Evolutionary conservation across 805 yeast genomes (phyloP).

Genomic region (Blastobotrys terrestris): DNA sequence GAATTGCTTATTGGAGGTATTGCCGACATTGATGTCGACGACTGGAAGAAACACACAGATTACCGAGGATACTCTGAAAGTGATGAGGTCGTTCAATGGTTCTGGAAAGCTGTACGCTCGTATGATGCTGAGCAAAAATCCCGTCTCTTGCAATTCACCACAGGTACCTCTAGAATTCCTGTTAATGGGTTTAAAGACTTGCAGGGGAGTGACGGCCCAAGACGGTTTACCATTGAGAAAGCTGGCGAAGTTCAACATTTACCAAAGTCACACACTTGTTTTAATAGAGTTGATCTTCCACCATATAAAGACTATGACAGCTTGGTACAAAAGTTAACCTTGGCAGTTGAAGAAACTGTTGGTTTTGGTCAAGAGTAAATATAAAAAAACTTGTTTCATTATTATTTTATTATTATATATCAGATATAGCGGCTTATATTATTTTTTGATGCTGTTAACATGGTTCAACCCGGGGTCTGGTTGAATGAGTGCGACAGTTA

Average conservation of each 20-base stretch:
- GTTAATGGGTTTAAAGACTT: conserved; percentile 98
- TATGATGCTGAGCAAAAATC: conserved; percentile 98
- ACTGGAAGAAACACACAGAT: conserved; percentile 99
- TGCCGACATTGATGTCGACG: conserved; percentile 95
- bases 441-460: background rate
- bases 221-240: conserved; percentile 96
- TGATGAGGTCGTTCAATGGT: conserved; percentile 97
- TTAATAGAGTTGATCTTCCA: conserved; percentile 97
- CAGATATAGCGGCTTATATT: background rate
- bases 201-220: conserved; percentile 98
- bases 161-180: conserved; percentile 98
- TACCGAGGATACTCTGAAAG: conserved; percentile 96
- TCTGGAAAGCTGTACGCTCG: conserved; percentile 88
- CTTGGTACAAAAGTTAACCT: conserved; percentile 79
- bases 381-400: background rate
- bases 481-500: no score
- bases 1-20: conserved; percentile 97
- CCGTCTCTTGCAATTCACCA: conserved; percentile 89
- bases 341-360: conserved; percentile 98
- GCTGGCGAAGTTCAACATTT: conserved; percentile 90
- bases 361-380: conserved; percentile 94
- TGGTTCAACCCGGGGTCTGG: no score
- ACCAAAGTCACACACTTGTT: conserved; percentile 98
- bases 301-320: conserved; percentile 81
- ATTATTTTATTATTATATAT: background rate